Base-by-base conservation (phyloP, 73 alveolate genomes). In the Stentor roeselii region DNA sequence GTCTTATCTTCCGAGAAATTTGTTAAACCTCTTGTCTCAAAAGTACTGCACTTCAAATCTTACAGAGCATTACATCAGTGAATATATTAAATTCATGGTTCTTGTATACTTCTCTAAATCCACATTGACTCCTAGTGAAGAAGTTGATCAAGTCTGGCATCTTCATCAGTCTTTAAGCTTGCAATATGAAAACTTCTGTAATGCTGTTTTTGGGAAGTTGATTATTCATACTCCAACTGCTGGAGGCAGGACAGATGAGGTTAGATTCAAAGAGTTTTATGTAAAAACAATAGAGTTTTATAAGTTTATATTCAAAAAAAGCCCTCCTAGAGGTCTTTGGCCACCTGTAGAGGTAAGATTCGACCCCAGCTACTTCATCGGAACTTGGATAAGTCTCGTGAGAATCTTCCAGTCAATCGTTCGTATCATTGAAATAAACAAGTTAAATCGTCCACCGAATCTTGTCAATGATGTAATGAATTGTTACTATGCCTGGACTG, bases 101-200 rank as follows among this genome's bases (percentile, higher is more conserved):
- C 21, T 50, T 6, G 21, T 50, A 11, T 50, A 11, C 67, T 50
- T 50, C 21, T 11, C 67, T 11, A 50, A 50, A 50, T 50, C 6
- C 67, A 50, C 67, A 6, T 21, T 50, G 21, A 50, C 67, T 21
- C 67, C 67, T 50, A 50, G 67, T 50, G 67, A 50, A 50, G 67
- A 50, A 50, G 67, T 50, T 50, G 67, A 50, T 50, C 6, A 11
- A 50, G 67, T 50, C 67, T 50, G 67, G 67, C 67, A 50, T 50
- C 30, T 11, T 11, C 67, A 50, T 50, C 67, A 50, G 21, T 11
- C 21, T 6, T 6, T 11, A 11, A 50, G 30, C 21, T 11, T 50
- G 21, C 30, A 6, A 50, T 50, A 50, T 50, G 21, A 21, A 50
- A 50, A 6, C 6, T 50, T 50, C 21, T 50, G 67, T 50, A 21